phyloP scores from a whole-genome alignment of 169 alveolate species.

The Cryptosporidium andersoni region DNA sequence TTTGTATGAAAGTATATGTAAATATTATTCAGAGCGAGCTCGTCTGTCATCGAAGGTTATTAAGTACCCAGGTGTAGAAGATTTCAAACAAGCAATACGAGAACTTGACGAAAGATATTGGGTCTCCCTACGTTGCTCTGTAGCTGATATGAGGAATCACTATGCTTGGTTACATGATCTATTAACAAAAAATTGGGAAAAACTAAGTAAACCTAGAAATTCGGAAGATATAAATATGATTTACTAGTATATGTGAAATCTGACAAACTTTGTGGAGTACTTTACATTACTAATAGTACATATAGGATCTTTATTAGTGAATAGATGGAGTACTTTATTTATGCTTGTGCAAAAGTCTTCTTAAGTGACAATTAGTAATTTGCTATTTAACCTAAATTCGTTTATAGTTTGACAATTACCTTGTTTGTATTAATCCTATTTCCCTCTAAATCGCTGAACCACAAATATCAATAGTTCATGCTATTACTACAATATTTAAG shows the following conservation, averaged over 20 bases:
- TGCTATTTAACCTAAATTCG: too few relatives aligned
- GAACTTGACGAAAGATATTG: slow-evolving; percentile 88
- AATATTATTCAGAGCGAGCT: slow-evolving; percentile 81
- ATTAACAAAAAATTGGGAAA: slow-evolving; percentile 79
- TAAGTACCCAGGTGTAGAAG: slow-evolving; percentile 84
- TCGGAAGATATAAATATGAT: slow-evolving; percentile 67
- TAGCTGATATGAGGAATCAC: slow-evolving; percentile 88
- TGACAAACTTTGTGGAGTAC: not conserved
- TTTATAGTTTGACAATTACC: too few relatives aligned
- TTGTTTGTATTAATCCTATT: too few relatives aligned
- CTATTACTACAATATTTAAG: too few relatives aligned
- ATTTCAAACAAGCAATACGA: slow-evolving; percentile 85
- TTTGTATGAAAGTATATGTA: slow-evolving; percentile 83
- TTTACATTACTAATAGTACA: not conserved
- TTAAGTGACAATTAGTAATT: too few relatives aligned
- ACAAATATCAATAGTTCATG: too few relatives aligned
- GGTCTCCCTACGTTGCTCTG: slow-evolving; percentile 85
- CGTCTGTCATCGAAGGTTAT: slow-evolving; percentile 86
- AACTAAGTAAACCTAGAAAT: slow-evolving; percentile 59
- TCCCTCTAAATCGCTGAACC: too few relatives aligned
- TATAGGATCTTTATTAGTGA: not conserved
- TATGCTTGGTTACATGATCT: slow-evolving; percentile 88
- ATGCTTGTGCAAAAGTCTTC: not conserved
- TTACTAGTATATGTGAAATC: not conserved
- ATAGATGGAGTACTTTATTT: not conserved